phyloP scores from a whole-genome alignment of 2,329 filamentous ascomycete species.

The Cytospora paraplurivora region DNA sequence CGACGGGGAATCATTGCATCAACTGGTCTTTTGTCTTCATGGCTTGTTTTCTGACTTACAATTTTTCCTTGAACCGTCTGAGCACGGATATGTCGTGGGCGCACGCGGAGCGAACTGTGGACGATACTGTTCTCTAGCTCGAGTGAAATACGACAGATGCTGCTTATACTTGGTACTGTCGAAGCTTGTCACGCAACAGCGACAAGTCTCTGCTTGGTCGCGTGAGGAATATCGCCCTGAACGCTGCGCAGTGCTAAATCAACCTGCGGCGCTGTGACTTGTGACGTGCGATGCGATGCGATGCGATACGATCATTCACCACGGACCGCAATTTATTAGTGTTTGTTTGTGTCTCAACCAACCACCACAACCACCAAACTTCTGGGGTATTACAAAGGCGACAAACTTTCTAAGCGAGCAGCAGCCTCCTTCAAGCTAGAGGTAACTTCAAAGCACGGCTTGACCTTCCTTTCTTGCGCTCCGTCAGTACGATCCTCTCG shows the following conservation, averaged over 20 bases:
- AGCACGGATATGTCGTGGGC: slow-evolving; percentile 17
- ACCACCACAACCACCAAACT: not conserved
- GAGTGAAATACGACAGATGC: slow-evolving; percentile 20
- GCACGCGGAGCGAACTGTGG: slow-evolving; percentile 20
- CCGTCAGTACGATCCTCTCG: too few relatives aligned
- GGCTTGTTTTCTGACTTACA: slow-evolving; percentile 18
- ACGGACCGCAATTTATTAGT: not conserved
- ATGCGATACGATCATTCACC: not conserved
- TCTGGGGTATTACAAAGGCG: not conserved
- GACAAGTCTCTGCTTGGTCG: not conserved
- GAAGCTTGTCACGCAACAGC: not conserved
- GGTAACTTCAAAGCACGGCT: too few relatives aligned
- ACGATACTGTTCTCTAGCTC: slow-evolving; percentile 18
- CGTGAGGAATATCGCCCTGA: not conserved
- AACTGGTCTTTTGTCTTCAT: slow-evolving; percentile 18
- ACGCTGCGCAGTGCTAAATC: not conserved
- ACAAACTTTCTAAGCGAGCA: not conserved
- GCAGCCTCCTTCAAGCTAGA: too few relatives aligned
- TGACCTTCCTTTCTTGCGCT: too few relatives aligned
- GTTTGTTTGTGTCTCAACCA: too few relatives aligned
- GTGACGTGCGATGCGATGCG: not conserved
- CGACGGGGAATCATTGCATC: slow-evolving; percentile 19
- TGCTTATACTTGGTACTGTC: not conserved
- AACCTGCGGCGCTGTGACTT: not conserved
- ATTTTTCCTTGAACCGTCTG: slow-evolving; percentile 13